Conservation (phyloP, 163 green algal species). For the Prototheca wickerhamii region DNA sequence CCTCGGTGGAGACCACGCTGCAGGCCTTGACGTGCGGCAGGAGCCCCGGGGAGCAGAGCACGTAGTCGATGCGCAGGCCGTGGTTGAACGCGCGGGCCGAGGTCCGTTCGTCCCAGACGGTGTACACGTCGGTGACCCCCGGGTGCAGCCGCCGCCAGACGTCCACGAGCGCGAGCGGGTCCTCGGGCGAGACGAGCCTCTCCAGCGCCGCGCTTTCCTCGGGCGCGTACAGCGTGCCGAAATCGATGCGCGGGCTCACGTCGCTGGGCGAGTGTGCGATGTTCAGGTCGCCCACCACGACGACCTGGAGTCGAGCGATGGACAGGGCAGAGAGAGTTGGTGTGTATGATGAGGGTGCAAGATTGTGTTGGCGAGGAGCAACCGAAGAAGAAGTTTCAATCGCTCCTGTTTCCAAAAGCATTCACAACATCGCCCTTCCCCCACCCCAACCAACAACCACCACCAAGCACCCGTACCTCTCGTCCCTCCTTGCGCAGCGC, state of each 20-base stretch:
- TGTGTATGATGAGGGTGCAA: not conserved
- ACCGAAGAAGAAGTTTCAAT: not conserved
- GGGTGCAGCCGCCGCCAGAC: slow-evolving; percentile 57
- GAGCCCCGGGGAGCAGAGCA: slow-evolving; percentile 41
- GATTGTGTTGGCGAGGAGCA: not conserved
- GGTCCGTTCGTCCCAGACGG: slow-evolving; percentile 68
- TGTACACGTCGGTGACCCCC: slow-evolving; percentile 32
- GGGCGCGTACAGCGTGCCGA: slow-evolving; percentile 27
- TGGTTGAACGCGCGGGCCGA: slow-evolving; percentile 61
- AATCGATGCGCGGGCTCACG: slow-evolving; percentile 39
- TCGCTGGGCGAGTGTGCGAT: slow-evolving; percentile 44
- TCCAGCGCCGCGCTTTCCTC: slow-evolving; percentile 35
- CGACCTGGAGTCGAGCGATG: slow-evolving; percentile 32
- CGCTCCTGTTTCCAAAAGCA: too few species aligned
- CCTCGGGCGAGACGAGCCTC: slow-evolving; percentile 1
- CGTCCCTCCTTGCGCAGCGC: slow-evolving; percentile 26
- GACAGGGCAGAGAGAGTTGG: not conserved
- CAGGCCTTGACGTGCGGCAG: slow-evolving; percentile 41
- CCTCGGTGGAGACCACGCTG: slow-evolving; percentile 39
- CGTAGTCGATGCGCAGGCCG: slow-evolving; percentile 70
- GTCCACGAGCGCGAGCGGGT: slow-evolving; percentile 30
- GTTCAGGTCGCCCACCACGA: slow-evolving; percentile 77
- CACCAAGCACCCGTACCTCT: slow-evolving; percentile 18
- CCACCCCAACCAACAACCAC: not conserved
- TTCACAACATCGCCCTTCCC: too few species aligned